Conservation (phyloP, 805 yeast species). For the Kuraishia hungarica region DNA sequence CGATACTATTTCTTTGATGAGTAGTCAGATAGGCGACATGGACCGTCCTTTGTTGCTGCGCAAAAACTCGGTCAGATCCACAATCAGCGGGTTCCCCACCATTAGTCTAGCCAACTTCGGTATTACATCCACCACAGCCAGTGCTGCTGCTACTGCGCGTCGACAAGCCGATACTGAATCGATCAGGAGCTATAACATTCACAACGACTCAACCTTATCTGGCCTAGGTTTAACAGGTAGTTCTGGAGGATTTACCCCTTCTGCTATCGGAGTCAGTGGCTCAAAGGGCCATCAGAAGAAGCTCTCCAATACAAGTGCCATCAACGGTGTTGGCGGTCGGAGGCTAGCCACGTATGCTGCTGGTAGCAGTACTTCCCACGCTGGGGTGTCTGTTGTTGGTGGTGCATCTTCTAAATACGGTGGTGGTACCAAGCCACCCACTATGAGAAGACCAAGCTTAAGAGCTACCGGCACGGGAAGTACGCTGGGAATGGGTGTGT, state of each 20-base stretch:
- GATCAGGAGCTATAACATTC: background rate
- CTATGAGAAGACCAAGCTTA: background rate
- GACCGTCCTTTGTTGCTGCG: conserved; percentile 1
- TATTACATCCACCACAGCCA: background rate
- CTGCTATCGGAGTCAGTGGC: background rate
- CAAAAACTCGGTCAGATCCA: conserved; percentile 1
- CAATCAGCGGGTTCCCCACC: background rate
- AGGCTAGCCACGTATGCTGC: background rate
- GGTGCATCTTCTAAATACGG: background rate
- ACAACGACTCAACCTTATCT: background rate
- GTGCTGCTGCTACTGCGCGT: background rate
- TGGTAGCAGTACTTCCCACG: background rate
- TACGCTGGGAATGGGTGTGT: background rate
- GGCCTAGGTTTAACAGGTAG: background rate
- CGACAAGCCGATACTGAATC: background rate
- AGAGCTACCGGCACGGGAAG: background rate
- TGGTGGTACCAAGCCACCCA: background rate
- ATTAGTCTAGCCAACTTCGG: background rate
- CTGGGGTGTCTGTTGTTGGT: background rate
- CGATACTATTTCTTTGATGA: background rate
- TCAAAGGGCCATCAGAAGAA: background rate
- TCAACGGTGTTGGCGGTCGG: background rate
- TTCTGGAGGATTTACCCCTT: background rate
- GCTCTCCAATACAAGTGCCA: background rate
- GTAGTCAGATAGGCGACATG: background rate